Evolutionary conservation across 768 basidiomycete species (phyloP).

Genomic region (button mushroom (Agaricus bisporus)): DNA sequence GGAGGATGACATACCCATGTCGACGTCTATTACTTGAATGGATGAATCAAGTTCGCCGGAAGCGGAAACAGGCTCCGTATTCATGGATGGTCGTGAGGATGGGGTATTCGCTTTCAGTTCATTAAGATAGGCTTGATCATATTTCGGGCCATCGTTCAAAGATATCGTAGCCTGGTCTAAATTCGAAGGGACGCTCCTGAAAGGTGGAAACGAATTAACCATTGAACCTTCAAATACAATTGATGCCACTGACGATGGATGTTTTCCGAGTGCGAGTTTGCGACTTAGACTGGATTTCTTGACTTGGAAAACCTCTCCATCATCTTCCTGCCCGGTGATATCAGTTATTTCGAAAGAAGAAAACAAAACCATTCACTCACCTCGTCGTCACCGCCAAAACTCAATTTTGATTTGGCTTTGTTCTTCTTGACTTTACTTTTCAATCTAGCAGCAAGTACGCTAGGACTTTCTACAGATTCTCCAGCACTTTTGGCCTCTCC

Average conservation of each 20-base stretch:
- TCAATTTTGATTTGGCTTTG: constrained; percentile 62
- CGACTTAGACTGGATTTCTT: constrained; percentile 77
- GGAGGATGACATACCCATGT: constrained; percentile 16
- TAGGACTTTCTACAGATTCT: constrained; percentile 46
- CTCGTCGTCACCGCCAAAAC: constrained; percentile 71
- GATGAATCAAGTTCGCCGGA: constrained; percentile 34
- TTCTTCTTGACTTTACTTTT: constrained; percentile 68
- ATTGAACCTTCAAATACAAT: not conserved
- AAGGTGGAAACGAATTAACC: not conserved
- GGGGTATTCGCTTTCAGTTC: constrained; percentile 77
- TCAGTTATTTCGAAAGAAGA: constrained; percentile 20
- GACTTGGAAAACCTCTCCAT: constrained; percentile 64
- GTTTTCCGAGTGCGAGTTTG: constrained; percentile 52
- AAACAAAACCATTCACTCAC: constrained; percentile 27
- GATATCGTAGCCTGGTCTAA: constrained; percentile 55
- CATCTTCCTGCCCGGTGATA: constrained; percentile 38
- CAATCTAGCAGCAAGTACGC: constrained; percentile 54
- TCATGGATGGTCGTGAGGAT: constrained; percentile 39
- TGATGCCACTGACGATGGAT: constrained; percentile 38
- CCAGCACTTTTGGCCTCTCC: constrained; percentile 18
- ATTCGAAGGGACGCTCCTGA: constrained; percentile 38
- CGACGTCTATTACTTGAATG: constrained; percentile 26
- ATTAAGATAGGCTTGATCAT: constrained; percentile 67
- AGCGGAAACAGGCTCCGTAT: constrained; percentile 40
- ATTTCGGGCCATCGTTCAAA: constrained; percentile 49